A percentile compares a stretch with the other conserved stretches of the same genome.
Conservation (phyloP, 176 grass and related monocot species). For the Saccharum officinarum region DNA sequence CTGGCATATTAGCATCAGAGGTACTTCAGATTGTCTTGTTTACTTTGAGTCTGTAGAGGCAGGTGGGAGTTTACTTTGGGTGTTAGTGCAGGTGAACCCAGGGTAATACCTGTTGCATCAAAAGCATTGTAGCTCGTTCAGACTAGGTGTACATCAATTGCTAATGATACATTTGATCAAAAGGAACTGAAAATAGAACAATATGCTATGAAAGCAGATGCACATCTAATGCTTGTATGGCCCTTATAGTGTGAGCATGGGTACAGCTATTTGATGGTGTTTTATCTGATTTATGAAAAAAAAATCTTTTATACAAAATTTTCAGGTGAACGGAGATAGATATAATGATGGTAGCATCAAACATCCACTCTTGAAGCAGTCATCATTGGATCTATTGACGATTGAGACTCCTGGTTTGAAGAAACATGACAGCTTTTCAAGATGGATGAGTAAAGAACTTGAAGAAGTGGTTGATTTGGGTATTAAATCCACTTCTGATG, state of each 20-base stretch:
- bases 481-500: constrained; percentile 54
- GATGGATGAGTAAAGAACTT: constrained; percentile 91
- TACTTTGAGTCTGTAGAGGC: neutral
- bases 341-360: constrained; percentile 41
- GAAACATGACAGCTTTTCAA: constrained; percentile 80
- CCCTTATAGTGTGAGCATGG: neutral
- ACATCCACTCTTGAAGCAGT: constrained; percentile 48
- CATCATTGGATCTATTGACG: constrained; percentile 53
- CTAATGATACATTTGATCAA: neutral
- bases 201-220: constrained; percentile 18
- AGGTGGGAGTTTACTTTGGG: constrained; percentile 1
- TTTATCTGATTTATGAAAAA: neutral
- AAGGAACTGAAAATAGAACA: constrained; percentile 15
- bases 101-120: constrained; percentile 4
- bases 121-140: neutral
- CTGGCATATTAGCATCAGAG: constrained; percentile 52
- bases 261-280: constrained; percentile 3
- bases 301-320: constrained; percentile 35
- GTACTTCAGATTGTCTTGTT: constrained; percentile 39
- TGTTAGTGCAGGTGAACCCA: neutral
- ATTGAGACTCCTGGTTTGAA: constrained; percentile 61
- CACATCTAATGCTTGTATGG: neutral
- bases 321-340: constrained; percentile 37
- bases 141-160: neutral
- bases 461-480: constrained; percentile 65